These are phyloP conservation scores for Cordyceps tenuipes DNA, from an alignment of 2,329 filamentous ascomycete genomes.

Conservation along the genomic window DNA sequence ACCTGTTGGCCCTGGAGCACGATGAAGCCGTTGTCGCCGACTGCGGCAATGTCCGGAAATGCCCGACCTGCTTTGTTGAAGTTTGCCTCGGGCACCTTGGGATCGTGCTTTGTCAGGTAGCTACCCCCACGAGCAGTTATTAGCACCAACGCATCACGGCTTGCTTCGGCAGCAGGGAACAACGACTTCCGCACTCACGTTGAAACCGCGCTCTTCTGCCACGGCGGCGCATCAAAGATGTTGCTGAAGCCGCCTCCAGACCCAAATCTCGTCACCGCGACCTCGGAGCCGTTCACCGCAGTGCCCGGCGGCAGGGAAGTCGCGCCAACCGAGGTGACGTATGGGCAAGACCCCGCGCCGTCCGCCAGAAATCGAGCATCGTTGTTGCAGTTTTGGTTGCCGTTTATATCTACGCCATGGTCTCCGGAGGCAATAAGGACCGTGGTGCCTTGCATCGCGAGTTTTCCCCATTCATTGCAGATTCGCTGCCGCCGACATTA, in stretches of 20 bases:
- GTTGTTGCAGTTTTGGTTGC: slow-evolving; percentile 7
- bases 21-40: slow-evolving; percentile 38
- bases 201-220: slow-evolving; percentile 34
- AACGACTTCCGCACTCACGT: not conserved
- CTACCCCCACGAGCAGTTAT: not conserved
- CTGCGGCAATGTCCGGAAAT: slow-evolving; percentile 31
- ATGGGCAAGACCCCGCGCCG: slow-evolving; percentile 32
- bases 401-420: slow-evolving; percentile 25
- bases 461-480: slow-evolving; percentile 37
- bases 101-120: not conserved
- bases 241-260: slow-evolving; percentile 25
- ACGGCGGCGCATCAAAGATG: slow-evolving; percentile 36
- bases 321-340: slow-evolving; percentile 41
- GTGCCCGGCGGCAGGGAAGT: slow-evolving; percentile 35
- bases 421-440: slow-evolving; percentile 34
- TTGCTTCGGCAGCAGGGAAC: not conserved
- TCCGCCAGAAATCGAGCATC: slow-evolving; percentile 23
- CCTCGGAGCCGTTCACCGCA: slow-evolving; percentile 35
- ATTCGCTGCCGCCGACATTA: slow-evolving; percentile 22
- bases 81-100: slow-evolving; percentile 13
- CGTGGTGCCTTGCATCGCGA: slow-evolving; percentile 35
- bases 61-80: slow-evolving; percentile 33
- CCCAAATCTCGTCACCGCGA: slow-evolving; percentile 36
- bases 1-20: slow-evolving; percentile 22
- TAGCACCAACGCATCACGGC: not conserved